Conservation (phyloP, 176 grass and related monocot genomes). For the Aegilops longissima region DNA sequence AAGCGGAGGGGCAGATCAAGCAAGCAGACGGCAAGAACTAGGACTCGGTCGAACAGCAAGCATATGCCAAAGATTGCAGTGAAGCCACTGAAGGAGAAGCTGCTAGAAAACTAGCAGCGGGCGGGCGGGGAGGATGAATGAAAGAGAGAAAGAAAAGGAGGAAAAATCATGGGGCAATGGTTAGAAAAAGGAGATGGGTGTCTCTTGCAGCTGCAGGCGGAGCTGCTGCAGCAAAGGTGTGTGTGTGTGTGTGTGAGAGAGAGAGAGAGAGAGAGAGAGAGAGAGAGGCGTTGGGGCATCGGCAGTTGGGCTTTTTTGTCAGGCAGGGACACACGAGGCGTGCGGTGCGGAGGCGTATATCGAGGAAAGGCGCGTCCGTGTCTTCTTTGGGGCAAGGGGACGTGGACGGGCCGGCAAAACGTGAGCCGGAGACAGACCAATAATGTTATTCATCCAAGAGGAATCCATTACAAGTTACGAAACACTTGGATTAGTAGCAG, state of each 20-base stretch:
- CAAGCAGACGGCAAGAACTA: neutral
- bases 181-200: conserved; percentile 7
- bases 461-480: too few species aligned
- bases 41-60: neutral
- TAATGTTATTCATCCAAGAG: neutral
- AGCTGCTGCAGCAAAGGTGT: conserved; percentile 15
- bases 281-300: neutral
- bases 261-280: neutral
- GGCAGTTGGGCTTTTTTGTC: neutral
- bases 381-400: neutral
- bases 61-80: conserved; percentile 2
- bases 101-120: neutral
- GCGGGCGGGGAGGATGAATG: neutral
- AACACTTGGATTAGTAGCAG: too few species aligned
- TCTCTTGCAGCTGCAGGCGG: neutral
- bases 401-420: neutral
- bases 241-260: neutral
- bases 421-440: neutral
- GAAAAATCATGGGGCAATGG: conserved; percentile 24
- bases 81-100: conserved; percentile 22
- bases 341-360: neutral
- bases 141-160: conserved; percentile 23
- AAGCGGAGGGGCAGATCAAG: neutral
- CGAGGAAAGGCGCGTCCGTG: neutral
- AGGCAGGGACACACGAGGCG: neutral